phyloP scores from a whole-genome alignment of 176 grass and related monocot genomes.

The Paspalum notatum region DNA sequence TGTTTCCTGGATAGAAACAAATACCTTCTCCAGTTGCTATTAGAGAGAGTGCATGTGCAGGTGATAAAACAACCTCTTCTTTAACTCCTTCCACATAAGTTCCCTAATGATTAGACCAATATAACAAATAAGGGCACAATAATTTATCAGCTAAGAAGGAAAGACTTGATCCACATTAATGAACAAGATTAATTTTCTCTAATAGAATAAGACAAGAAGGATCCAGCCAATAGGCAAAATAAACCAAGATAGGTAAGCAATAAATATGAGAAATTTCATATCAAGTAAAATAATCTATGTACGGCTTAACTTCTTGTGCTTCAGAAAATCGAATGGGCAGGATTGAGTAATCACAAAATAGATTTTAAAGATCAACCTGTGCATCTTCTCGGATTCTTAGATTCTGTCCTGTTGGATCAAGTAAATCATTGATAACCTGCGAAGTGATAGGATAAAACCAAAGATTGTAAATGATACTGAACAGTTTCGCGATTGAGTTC shows the following conservation, averaged over 20 bases:
- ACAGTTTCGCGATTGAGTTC: background rate
- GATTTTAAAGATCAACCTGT: conserved; percentile 60
- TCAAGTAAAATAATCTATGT: conserved; percentile 10
- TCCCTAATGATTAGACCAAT: conserved; percentile 62
- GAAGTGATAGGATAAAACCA: conserved; percentile 36
- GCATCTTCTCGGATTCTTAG: conserved; percentile 96
- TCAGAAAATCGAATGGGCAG: background rate
- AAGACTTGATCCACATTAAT: conserved; percentile 1
- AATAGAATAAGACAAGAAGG: conserved; percentile 13
- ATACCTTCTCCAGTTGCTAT: conserved; percentile 99
- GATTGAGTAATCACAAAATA: conserved; percentile 6
- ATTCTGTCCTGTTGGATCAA: conserved; percentile 94
- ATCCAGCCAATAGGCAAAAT: conserved; percentile 7
- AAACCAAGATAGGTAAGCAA: conserved; percentile 21
- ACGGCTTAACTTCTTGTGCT: conserved; percentile 1
- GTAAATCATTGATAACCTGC: conserved; percentile 97
- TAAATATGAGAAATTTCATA: conserved; percentile 15
- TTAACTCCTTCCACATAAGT: conserved; percentile 99
- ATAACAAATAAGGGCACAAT: conserved; percentile 35
- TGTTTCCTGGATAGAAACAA: conserved; percentile 6
- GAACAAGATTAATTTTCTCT: background rate
- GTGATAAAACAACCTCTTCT: conserved; percentile 98
- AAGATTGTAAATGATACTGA: conserved; percentile 9
- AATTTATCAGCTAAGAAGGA: conserved; percentile 26
- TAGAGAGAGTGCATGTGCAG: conserved; percentile 96